phyloP scores from a whole-genome alignment of 2,329 filamentous ascomycete genomes.

The Exophiala viscosa region DNA sequence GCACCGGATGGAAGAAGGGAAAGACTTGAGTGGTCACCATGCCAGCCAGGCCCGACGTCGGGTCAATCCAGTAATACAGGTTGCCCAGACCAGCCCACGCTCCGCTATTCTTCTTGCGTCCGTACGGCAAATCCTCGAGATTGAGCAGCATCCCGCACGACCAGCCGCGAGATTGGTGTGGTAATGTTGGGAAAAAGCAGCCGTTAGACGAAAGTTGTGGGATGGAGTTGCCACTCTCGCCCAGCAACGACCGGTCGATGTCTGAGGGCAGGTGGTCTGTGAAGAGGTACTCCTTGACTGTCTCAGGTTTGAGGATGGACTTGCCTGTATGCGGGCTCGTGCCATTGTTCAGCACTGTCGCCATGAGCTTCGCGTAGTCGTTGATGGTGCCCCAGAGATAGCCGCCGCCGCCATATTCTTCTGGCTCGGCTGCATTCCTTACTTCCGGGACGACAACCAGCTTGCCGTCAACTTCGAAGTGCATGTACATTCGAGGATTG shows the following conservation, averaged over 20 bases:
- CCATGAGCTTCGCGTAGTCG: slow-evolving; percentile 22
- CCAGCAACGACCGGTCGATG: slow-evolving; percentile 12
- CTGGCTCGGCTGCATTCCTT: neutral
- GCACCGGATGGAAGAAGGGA: slow-evolving; percentile 18
- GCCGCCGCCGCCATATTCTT: slow-evolving; percentile 17
- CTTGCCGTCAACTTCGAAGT: slow-evolving; percentile 70
- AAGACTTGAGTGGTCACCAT: slow-evolving; percentile 13
- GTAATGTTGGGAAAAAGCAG: slow-evolving; percentile 14
- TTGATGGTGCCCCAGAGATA: slow-evolving; percentile 21
- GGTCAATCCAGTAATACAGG: slow-evolving; percentile 26
- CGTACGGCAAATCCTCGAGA: slow-evolving; percentile 18
- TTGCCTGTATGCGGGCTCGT: slow-evolving; percentile 15
- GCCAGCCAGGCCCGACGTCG: slow-evolving; percentile 11
- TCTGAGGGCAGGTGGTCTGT: slow-evolving; percentile 15
- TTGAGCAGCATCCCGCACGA: slow-evolving; percentile 23
- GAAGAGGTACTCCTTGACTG: slow-evolving; percentile 23
- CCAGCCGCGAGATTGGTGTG: slow-evolving; percentile 15
- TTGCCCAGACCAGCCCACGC: slow-evolving; percentile 26
- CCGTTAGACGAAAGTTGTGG: slow-evolving; percentile 10
- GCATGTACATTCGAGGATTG: slow-evolving; percentile 70
- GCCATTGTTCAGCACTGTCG: slow-evolving; percentile 21
- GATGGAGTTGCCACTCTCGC: slow-evolving; percentile 9
- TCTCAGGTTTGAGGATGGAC: slow-evolving; percentile 21
- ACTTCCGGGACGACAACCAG: slow-evolving; percentile 8
- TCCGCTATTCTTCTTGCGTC: slow-evolving; percentile 19